Evolutionary conservation across 2,329 filamentous ascomycete genomes (phyloP), one percentile per base, ranked within the genome.

Genomic region (Pseudogymnoascus sp.): DNA sequence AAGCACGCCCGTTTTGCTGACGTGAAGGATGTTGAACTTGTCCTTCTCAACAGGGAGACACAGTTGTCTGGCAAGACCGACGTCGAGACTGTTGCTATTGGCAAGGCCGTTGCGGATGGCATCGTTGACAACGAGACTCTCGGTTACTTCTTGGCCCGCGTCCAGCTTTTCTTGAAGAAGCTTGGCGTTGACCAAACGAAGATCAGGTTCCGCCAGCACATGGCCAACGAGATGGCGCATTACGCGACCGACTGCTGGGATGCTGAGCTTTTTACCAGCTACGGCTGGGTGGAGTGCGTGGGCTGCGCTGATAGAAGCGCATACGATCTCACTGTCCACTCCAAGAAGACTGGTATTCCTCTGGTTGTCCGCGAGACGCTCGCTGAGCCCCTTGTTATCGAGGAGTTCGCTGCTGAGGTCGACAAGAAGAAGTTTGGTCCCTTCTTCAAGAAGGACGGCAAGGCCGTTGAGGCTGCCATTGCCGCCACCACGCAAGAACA

Each of bases 161-260:
- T 99, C 70, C 88, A 94, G 72, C 83, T 90, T 39, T 99, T 97
- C 82, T 81, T 97, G 67, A 75, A 88, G 70, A 91, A 88, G 76
- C 88, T 99, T 67, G 94, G 94, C 71, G 81, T 96, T 57, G 93
- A 97, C 73, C 80, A 85, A 72, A 82, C 79, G 66, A 99, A 97
- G 80, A 83, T 97, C 68, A 89, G 94, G 60, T 97, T 97, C 82
- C 86, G 94, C 70, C 94, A 99, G 76, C 94, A 99, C 77, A 97
- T 99, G 92, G 82, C 83, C 58, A 90, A 90, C 68, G 87, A 90
- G 72, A 90, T 90, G 87, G 87, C 94, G 14, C 94, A 99, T 76
- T 99, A 99, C 73, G 94, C 94, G 54, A 83, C 87, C 61, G 94
- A 99, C 78, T 99, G 94, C 78, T 97, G 94, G 94, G 94, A 99